These are phyloP conservation scores for Discostella stelligeroides DNA, from an alignment of 108 stramenopile genomes.

Conservation along the genomic window DNA sequence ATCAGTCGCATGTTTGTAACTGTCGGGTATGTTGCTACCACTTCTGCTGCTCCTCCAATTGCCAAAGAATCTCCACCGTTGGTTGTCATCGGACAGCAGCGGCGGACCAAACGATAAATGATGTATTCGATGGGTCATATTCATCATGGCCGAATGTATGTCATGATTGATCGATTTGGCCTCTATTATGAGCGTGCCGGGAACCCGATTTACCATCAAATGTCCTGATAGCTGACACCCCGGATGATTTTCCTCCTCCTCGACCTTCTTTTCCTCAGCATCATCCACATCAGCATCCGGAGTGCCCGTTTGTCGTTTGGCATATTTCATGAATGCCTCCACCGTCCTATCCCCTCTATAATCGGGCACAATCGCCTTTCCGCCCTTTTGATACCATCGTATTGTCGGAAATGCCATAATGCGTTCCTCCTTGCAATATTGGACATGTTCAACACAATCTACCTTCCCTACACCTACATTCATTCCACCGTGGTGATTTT, in stretches of 20 bases:
- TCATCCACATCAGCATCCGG: constrained; percentile 28
- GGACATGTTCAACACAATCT: constrained; percentile 85
- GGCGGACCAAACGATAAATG: constrained; percentile 82
- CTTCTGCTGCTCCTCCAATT: constrained; percentile 46
- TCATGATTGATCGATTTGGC: constrained; percentile 91
- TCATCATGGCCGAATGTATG: constrained; percentile 92
- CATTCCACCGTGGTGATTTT: background rate
- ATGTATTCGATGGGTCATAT: constrained; percentile 92
- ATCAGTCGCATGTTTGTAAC: constrained; percentile 65
- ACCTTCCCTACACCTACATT: constrained; percentile 85
- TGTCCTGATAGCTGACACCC: constrained; percentile 87
- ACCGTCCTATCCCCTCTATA: constrained; percentile 92
- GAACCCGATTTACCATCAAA: constrained; percentile 93
- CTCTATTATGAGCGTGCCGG: constrained; percentile 97
- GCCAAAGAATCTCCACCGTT: constrained; percentile 8
- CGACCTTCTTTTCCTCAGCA: constrained; percentile 58
- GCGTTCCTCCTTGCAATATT: constrained; percentile 61
- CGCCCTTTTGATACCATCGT: constrained; percentile 55
- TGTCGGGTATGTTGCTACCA: constrained; percentile 72
- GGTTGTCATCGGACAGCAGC: constrained; percentile 20
- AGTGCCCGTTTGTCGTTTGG: constrained; percentile 59
- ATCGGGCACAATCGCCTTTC: constrained; percentile 53
- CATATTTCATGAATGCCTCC: constrained; percentile 68
- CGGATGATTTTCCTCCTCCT: constrained; percentile 73
- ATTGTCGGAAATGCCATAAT: constrained; percentile 84